Evolutionary conservation across 768 basidiomycete species (phyloP), one percentile per base, ranked within the genome.

Genomic region (Panus rudis): DNA sequence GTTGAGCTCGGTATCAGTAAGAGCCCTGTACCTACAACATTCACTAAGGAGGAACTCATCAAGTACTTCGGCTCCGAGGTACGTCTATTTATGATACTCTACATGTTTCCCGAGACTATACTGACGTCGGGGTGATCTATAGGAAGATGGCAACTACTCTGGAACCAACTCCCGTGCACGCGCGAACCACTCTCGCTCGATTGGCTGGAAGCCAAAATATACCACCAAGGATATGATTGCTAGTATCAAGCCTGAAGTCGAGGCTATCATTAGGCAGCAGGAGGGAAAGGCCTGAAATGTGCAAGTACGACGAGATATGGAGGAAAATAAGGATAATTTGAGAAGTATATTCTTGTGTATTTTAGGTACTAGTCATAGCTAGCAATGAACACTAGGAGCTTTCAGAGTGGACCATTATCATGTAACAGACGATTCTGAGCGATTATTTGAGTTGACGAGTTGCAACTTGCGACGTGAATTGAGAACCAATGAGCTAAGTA

Each of bases 201-300:
- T 75, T 46, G 73, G 73, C 4, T 75, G 73, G 73, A 65, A 63
- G 40, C 72, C 72, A 1, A 60, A 52, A 13, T 62, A 69, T 43
- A 65, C 62, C 1, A 71, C 56, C 6, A 42, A 38, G 12, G 71
- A 73, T 43, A 52, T 78, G 55, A 45, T 72, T 34, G 66, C 58
- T 12, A 70, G 67, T 49, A 61, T 76, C 44, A 55, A 55, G 35
- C 53, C 59, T 1, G 71, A 76, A 47, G 61, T 71, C 20, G 58
- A 65, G 21, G 56, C 55, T 7, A 37, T 49, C 26, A n/a, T 54
- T 24, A 40, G 40, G 37, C 34, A 20, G 16, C 33, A 35, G 33
- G 33, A 35, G 6, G 33, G n/a, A 17, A 17, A 8, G 7, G 33
- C n/a, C n/a, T n/a, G n/a, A n/a, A n/a, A n/a, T n/a, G n/a, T n/a